These are phyloP conservation scores for Ceratonia siliqua DNA, from an alignment of 306 rosid species.

Conservation along the genomic window DNA sequence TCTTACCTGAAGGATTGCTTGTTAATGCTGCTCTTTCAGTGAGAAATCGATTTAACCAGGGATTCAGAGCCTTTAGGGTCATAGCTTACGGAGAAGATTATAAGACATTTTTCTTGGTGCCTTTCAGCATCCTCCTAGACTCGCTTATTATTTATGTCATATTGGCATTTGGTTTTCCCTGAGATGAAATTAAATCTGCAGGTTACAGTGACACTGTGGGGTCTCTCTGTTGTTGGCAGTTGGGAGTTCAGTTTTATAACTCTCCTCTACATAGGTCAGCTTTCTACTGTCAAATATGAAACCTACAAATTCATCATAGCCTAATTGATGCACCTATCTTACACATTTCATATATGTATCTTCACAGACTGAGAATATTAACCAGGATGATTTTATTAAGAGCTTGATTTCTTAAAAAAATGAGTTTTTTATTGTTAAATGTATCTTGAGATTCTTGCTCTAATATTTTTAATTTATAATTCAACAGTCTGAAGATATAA, in stretches of 20 bases:
- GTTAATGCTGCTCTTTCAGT: conserved; percentile 43
- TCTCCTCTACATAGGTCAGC: conserved; percentile 56
- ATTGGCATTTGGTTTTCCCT: conserved; percentile 29
- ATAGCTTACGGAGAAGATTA: conserved; percentile 49
- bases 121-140: conserved; percentile 25
- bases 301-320: background rate
- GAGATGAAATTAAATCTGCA: conserved; percentile 38
- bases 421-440: no score
- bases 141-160: conserved; percentile 6
- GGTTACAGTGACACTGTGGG: conserved; percentile 47
- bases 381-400: no score
- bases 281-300: conserved; percentile 3
- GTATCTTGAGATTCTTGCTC: no score
- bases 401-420: no score
- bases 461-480: no score
- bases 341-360: background rate
- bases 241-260: conserved; percentile 43
- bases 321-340: background rate
- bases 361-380: background rate
- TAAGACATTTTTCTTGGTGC: conserved; percentile 51
- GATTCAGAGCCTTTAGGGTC: conserved; percentile 34
- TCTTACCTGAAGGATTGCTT: conserved; percentile 41
- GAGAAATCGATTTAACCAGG: conserved; percentile 34
- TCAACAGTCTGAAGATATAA: no score
- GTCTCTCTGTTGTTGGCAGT: conserved; percentile 46